Evolutionary conservation across 306 rosid species (phyloP), one percentile per base, ranked within the genome.

Genomic region (Prunus kanzakura): DNA sequence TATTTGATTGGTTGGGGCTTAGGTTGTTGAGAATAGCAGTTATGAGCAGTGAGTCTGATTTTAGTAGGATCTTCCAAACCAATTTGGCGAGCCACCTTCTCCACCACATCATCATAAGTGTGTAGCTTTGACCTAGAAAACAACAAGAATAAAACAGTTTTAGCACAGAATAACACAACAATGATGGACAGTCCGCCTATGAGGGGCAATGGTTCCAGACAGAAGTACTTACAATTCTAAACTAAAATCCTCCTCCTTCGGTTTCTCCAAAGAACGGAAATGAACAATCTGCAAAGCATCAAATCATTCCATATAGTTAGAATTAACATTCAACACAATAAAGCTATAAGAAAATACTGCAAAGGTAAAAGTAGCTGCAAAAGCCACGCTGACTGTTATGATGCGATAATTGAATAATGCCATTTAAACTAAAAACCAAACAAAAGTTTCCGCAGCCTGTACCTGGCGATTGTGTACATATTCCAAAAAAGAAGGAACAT

Each of bases 391-490:
- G 2, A 41, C 8, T 60, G 22, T 72, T 60, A 41, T 25, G 19
- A 15, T 41, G 19, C 32, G 16, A 6, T 9, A 51, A 51, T 30
- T 41, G 19, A 49, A 49, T 49, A 49, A 49, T 13, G 54, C 9
- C 55, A 9, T 18, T 19, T 12, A 45, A 27, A 73, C 35, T 20
- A 65, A 47, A 11, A 25, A 52, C 13, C 41, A 64, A 46, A 22
- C 19, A 11, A 70, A 78, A 2, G 30, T 73, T 27, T 64, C 32
- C 16, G 16, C 57, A 51, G 65, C 70, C 18, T 19, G 67, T 83
- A 92, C 98, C 96, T 90, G 93, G 72, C 98, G 98, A 79, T 92
- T 92, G 81, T 91, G 95, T 56, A 94, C 96, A 77, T 92, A 94
- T 62, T 94, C 95, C 85, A 94, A 85, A 83, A 83, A 94, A 14